Conservation (phyloP, 2,329 filamentous ascomycete genomes). For the Paraconiothyrium sp. region DNA sequence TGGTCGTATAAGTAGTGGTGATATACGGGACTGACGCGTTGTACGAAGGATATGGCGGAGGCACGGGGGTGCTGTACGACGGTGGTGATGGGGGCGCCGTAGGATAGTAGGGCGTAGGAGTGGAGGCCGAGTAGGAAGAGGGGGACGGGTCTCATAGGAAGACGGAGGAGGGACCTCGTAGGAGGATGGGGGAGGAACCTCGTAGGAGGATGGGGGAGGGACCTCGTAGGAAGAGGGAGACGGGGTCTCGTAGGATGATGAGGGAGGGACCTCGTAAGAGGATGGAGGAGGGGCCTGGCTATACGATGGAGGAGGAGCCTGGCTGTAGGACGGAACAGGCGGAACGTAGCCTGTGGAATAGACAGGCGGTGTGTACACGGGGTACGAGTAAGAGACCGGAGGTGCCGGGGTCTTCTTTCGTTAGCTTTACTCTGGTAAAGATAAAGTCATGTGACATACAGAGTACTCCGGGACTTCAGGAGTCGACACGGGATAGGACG, state of each 20-base stretch:
- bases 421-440: background rate
- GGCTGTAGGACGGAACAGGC: conserved; percentile 8
- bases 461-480: background rate
- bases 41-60: conserved; percentile 9
- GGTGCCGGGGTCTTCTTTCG: background rate
- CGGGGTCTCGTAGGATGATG: conserved; percentile 7
- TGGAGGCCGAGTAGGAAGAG: background rate
- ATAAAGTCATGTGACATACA: background rate
- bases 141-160: conserved; percentile 1
- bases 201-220: conserved; percentile 2
- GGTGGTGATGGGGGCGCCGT: conserved; percentile 15
- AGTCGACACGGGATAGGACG: conserved; percentile 7
- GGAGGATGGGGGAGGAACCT: conserved; percentile 2
- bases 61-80: conserved; percentile 9
- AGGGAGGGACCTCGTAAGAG: background rate
- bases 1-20: conserved; percentile 17
- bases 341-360: conserved; percentile 3
- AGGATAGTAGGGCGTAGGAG: conserved; percentile 14
- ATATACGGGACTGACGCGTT: conserved; percentile 20
- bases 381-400: conserved; percentile 16
- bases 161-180: conserved; percentile 1
- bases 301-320: conserved; percentile 1
- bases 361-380: conserved; percentile 10
- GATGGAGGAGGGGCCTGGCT: conserved; percentile 2
- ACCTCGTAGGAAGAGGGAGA: background rate